A percentile compares a stretch with the other conserved stretches of the same genome.
Conservation (phyloP, 2,329 filamentous ascomycete species). For the Pseudogymnoascus sp. region DNA sequence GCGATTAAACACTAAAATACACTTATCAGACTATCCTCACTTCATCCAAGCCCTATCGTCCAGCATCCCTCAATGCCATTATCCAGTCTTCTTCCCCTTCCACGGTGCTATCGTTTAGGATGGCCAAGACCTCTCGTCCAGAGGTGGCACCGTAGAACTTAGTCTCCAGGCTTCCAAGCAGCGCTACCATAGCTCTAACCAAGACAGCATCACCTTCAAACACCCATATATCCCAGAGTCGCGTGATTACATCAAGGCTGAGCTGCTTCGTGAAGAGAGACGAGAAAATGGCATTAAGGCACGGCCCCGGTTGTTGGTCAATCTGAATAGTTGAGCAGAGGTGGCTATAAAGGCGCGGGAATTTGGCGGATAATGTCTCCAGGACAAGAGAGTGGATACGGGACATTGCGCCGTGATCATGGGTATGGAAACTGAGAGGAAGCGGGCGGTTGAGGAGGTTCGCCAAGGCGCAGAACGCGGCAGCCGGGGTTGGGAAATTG, state of each 20-base stretch:
- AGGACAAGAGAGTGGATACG: conserved; percentile 64
- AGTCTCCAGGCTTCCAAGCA: conserved; percentile 47
- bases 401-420: conserved; percentile 60
- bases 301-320: conserved; percentile 42
- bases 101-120: neutral
- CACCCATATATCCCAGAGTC: conserved; percentile 75
- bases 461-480: conserved; percentile 64
- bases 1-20: conserved; percentile 8
- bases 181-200: conserved; percentile 63
- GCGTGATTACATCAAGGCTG: conserved; percentile 60
- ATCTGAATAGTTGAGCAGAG: conserved; percentile 30
- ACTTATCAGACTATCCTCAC: neutral
- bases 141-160: conserved; percentile 37
- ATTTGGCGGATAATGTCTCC: conserved; percentile 58
- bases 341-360: conserved; percentile 55
- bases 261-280: conserved; percentile 57
- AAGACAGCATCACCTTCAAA: conserved; percentile 73
- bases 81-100: neutral
- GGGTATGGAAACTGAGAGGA: conserved; percentile 67
- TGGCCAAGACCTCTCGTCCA: conserved; percentile 11
- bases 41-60: neutral
- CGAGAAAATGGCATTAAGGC: conserved; percentile 55
- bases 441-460: conserved; percentile 73
- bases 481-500: conserved; percentile 56
- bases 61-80: conserved; percentile 4